Conservation (phyloP, 768 basidiomycete species). For the Chalciporus pseudorubinellus region DNA sequence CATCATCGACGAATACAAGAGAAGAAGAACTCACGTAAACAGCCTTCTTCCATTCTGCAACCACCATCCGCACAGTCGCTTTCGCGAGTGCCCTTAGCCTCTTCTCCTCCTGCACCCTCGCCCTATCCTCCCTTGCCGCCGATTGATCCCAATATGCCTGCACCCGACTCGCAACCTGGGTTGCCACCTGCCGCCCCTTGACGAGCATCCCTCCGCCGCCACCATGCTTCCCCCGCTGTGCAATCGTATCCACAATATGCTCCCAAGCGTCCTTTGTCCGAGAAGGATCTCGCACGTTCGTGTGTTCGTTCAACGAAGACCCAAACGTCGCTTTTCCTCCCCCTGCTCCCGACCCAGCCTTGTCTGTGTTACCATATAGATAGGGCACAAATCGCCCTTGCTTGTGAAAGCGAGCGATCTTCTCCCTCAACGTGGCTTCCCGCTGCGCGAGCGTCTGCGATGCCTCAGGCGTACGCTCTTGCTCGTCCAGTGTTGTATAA, state of each 20-base stretch:
- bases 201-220: constrained; percentile 12
- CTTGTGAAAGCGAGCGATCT: constrained; percentile 41
- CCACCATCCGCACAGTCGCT: constrained; percentile 65
- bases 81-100: constrained; percentile 66
- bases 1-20: background rate
- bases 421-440: constrained; percentile 45
- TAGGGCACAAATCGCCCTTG: constrained; percentile 48
- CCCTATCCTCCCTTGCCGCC: constrained; percentile 59
- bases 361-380: constrained; percentile 32
- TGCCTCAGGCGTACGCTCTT: constrained; percentile 42
- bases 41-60: constrained; percentile 84
- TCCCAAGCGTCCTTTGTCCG: constrained; percentile 55
- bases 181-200: constrained; percentile 45
- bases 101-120: constrained; percentile 60
- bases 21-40: constrained; percentile 61
- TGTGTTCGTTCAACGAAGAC: constrained; percentile 14
- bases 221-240: constrained; percentile 21
- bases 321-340: constrained; percentile 1
- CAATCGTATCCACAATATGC: constrained; percentile 48
- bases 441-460: constrained; percentile 38
- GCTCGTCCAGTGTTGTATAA: constrained; percentile 53
- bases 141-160: constrained; percentile 74
- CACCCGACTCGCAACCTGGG: constrained; percentile 60
- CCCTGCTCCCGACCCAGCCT: background rate
- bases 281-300: constrained; percentile 22